phyloP scores from a whole-genome alignment of 768 basidiomycete genomes.

The Russula griseocarnosa region DNA sequence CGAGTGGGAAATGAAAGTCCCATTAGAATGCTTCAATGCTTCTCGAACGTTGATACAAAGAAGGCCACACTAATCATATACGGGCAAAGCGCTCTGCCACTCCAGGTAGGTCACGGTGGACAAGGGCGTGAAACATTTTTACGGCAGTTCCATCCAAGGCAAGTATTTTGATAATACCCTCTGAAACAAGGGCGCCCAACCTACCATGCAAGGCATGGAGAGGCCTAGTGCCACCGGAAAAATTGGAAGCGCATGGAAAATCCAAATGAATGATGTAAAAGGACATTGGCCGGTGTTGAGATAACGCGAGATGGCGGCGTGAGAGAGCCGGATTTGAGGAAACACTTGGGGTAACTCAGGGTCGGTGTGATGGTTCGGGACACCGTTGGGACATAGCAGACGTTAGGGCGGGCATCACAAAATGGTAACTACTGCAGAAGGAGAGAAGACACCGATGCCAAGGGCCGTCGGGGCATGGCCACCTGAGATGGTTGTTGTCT shows the following conservation, averaged over 20 bases:
- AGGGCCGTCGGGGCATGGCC: neutral
- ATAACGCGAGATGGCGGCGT: neutral
- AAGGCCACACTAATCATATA: neutral
- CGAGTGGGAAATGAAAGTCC: neutral
- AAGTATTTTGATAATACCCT: neutral
- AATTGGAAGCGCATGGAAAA: neutral
- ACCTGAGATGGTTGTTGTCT: neutral
- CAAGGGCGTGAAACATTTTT: neutral
- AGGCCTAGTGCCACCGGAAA: neutral
- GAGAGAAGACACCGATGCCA: neutral
- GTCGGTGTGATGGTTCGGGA: neutral
- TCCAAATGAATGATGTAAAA: neutral
- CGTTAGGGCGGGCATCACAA: neutral
- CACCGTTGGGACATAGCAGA: neutral
- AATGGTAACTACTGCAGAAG: too few relatives aligned
- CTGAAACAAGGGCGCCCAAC: neutral
- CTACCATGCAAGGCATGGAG: neutral
- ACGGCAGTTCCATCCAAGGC: neutral
- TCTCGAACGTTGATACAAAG: neutral
- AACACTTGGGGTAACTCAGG: neutral
- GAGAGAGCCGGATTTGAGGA: constrained; percentile 1
- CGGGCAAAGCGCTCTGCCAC: neutral
- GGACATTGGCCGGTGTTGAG: neutral
- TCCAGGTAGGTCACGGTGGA: neutral
- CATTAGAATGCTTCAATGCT: neutral